Conservation (phyloP, 495 filamentous ascomycete genomes). For the Aspergillus taichungensis region DNA sequence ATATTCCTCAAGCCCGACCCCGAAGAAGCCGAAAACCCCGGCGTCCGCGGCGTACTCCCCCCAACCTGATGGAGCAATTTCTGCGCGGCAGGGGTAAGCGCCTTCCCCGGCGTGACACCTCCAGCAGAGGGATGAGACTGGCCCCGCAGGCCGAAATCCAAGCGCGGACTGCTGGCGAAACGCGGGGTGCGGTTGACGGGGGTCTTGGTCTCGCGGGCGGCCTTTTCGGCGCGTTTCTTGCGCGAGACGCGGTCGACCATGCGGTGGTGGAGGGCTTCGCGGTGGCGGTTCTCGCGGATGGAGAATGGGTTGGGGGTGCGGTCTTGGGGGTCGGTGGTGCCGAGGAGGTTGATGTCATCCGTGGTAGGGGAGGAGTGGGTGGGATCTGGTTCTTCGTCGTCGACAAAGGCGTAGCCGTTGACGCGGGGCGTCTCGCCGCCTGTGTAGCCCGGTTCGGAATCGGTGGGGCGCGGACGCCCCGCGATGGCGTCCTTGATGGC, state of each 20-base stretch:
- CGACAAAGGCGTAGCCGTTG: conserved; percentile 89
- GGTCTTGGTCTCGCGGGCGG: conserved; percentile 40
- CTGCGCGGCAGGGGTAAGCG: conserved; percentile 65
- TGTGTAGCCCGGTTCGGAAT: conserved; percentile 55
- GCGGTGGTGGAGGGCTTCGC: conserved; percentile 77
- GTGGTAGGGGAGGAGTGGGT: conserved; percentile 7
- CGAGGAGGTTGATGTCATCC: conserved; percentile 37
- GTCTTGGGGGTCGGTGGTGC: conserved; percentile 40
- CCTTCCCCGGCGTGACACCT: conserved; percentile 12
- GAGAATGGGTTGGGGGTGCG: conserved; percentile 69
- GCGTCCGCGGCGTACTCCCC: conserved; percentile 32
- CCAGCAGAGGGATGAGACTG: conserved; percentile 10
- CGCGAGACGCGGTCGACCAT: conserved; percentile 83
- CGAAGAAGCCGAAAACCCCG: conserved; percentile 26
- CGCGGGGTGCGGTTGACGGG: conserved; percentile 56
- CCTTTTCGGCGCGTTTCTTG: conserved; percentile 53
- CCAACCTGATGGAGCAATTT: conserved; percentile 61
- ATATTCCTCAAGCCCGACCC: conserved; percentile 37
- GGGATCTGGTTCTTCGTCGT: conserved; percentile 57
- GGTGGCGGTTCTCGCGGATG: conserved; percentile 61
- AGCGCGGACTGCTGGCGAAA: conserved; percentile 66
- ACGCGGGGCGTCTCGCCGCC: conserved; percentile 81
- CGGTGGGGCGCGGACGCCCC: conserved; percentile 54
- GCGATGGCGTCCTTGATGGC: conserved; percentile 81
- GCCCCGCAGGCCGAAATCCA: conserved; percentile 48